Evolutionary conservation across 2,329 filamentous ascomycete species (phyloP).

Genomic region (Ascochyta koolunga): DNA sequence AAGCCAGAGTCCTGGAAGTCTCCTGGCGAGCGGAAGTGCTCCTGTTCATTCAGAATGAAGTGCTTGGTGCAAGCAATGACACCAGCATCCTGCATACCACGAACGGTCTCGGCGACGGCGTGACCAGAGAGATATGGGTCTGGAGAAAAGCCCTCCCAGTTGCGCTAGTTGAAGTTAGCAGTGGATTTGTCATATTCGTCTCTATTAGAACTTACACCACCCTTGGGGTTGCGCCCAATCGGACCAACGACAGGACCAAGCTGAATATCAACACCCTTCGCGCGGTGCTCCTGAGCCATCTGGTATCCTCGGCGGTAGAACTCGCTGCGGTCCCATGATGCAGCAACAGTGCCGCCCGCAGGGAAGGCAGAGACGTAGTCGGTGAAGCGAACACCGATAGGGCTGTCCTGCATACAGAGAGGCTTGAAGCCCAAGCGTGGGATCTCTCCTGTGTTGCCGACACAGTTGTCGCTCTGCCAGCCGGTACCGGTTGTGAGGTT

Average conservation of each 20-base stretch:
- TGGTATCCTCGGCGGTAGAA: conserved; percentile 72
- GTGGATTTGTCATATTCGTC: neutral
- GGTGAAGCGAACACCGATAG: conserved; percentile 76
- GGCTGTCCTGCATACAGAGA: conserved; percentile 87
- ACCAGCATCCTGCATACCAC: conserved; percentile 81
- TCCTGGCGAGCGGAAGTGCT: conserved; percentile 69
- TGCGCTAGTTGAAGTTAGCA: conserved; percentile 19
- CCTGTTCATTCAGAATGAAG: conserved; percentile 65
- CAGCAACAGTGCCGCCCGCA: conserved; percentile 77
- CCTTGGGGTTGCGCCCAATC: conserved; percentile 70
- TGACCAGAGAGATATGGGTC: conserved; percentile 78
- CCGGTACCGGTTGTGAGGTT: conserved; percentile 92
- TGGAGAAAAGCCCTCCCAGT: conserved; percentile 62
- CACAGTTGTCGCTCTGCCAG: conserved; percentile 60
- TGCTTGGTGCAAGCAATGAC: conserved; percentile 76
- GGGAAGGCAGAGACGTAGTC: conserved; percentile 86
- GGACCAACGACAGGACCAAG: conserved; percentile 80
- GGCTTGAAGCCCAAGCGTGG: conserved; percentile 72
- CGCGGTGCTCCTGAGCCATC: conserved; percentile 77
- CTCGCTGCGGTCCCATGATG: conserved; percentile 78
- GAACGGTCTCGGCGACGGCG: conserved; percentile 73
- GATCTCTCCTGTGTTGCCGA: conserved; percentile 75
- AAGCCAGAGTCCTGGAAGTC: conserved; percentile 67
- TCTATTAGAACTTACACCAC: conserved; percentile 56
- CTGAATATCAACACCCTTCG: conserved; percentile 76